Evolutionary conservation across 2,329 filamentous ascomycete genomes (phyloP), one percentile per base, ranked within the genome.

Genomic region (Penicillium sp.): DNA sequence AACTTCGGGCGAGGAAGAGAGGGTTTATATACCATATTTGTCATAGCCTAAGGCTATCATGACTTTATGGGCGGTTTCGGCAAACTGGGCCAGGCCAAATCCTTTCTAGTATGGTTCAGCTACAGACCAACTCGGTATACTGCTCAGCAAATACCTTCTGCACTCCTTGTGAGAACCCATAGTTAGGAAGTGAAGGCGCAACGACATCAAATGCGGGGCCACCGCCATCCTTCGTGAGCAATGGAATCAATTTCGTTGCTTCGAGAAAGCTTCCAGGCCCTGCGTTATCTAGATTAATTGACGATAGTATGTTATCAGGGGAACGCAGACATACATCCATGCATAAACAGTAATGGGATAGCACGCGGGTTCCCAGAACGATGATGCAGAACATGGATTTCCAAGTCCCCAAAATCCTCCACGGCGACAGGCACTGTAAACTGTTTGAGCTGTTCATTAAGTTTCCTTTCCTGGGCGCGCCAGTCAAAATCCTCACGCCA

Each of bases 1-100:
- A 18, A 18, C 15, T 31, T 31, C 12, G 4, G 9, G 1, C 8
- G 20, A 25, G 35, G 31, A 11, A 14, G 15, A 35, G 11, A 9
- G 15, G 48, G 42, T 11, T 20, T 1, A 14, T 50, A 58, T 62
- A 73, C 75, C 79, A 56, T 87, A 89, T 72, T 84, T 75, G 2
- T 78, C 61, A 66, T 89, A 91, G 0, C 87, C 87, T 2, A 91
- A 78, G 12, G 80, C 79, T 6, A 82, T 72, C 88, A 92, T 92
- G 8, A 91, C 73, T 53, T 84, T 85, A 69, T 91, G 83, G 60
- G 84, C 76, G 0, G 80, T 79, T 68, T 90, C 84, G 2, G 85
- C 85, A 62, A 88, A 87, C 60, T 88, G 82, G 20, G 77, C 75
- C 15, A 84, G 64, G 2, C 77, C 80, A 56, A 88, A 88, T 0